Percentiles rank a stretch among this genome's conserved stretches.
phyloP scores from a whole-genome alignment of 108 stramenopile species.

The Aurantiochytrium sp. region DNA sequence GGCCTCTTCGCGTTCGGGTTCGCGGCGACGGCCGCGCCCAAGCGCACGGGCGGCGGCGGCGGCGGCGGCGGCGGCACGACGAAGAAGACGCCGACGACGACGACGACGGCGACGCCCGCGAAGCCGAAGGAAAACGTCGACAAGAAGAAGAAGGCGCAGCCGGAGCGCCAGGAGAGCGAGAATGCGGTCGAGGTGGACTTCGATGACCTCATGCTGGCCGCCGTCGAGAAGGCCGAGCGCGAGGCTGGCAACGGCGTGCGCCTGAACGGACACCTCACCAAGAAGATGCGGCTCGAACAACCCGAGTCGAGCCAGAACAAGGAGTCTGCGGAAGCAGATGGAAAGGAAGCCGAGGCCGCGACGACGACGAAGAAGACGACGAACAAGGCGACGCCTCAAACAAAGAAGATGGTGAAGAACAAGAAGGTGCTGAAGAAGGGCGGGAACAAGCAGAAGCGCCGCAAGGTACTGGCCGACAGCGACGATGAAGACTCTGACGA shows the following conservation, averaged over 20 bases:
- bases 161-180: too few species aligned
- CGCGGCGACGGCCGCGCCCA: not conserved
- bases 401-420: too few species aligned
- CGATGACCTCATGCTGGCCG: not conserved
- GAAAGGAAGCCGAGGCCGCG: not conserved
- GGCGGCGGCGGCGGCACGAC: too few species aligned
- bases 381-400: not conserved
- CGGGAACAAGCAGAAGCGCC: not conserved
- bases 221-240: not conserved
- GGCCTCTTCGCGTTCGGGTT: not conserved
- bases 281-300: not conserved
- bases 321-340: too few species aligned
- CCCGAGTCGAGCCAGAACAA: not conserved
- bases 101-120: too few species aligned
- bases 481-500: not conserved
- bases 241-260: not conserved
- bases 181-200: too few species aligned
- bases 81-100: too few species aligned
- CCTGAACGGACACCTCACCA: conserved; percentile 2
- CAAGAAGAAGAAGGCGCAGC: too few species aligned
- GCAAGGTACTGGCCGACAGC: not conserved
- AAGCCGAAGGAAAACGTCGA: too few species aligned
- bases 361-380: not conserved
- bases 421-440: too few species aligned
- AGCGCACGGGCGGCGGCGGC: too few species aligned